Percentiles rank a stretch among this genome's conserved stretches.
Evolutionary conservation across 108 stramenopile species (phyloP).

Genomic region (Nannochloropsis oceanica): DNA sequence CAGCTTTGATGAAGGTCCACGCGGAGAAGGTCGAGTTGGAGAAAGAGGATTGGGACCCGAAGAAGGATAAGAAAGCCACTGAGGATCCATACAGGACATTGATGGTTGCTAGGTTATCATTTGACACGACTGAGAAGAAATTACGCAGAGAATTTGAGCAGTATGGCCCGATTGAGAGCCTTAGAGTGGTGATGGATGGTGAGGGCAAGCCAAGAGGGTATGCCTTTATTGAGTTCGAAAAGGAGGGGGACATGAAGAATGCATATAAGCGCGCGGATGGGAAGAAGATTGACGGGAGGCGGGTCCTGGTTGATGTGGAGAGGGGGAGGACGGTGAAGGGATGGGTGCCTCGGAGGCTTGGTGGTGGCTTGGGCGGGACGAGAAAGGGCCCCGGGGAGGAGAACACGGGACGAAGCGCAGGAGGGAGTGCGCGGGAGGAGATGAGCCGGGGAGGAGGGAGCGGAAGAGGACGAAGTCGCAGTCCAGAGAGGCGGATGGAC

Average conservation of each 20-base stretch:
- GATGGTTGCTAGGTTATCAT: constrained; percentile 78
- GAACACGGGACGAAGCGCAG: not conserved
- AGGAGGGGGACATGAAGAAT: constrained; percentile 44
- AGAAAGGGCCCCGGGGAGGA: not conserved
- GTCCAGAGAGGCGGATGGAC: not conserved
- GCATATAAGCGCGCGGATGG: constrained; percentile 78
- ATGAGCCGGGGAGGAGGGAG: not conserved
- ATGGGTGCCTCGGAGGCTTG: constrained; percentile 70
- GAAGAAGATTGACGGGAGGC: constrained; percentile 69
- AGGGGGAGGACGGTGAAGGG: constrained; percentile 88
- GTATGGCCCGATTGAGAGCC: constrained; percentile 69
- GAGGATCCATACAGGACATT: constrained; percentile 70
- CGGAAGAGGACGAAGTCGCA: not conserved
- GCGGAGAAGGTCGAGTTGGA: constrained; percentile 19
- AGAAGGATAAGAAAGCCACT: constrained; percentile 29
- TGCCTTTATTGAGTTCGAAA: constrained; percentile 86
- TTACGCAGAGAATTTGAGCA: constrained; percentile 75
- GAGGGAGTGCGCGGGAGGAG: not conserved
- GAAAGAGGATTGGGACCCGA: constrained; percentile 26
- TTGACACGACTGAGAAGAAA: constrained; percentile 86
- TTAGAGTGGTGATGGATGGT: constrained; percentile 51
- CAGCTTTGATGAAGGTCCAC: constrained; percentile 7
- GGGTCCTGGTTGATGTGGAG: constrained; percentile 85
- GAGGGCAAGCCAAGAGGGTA: constrained; percentile 46
- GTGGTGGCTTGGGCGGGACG: constrained; percentile 74